Conservation (phyloP, 768 basidiomycete genomes). For the Pisolithus sp. region DNA sequence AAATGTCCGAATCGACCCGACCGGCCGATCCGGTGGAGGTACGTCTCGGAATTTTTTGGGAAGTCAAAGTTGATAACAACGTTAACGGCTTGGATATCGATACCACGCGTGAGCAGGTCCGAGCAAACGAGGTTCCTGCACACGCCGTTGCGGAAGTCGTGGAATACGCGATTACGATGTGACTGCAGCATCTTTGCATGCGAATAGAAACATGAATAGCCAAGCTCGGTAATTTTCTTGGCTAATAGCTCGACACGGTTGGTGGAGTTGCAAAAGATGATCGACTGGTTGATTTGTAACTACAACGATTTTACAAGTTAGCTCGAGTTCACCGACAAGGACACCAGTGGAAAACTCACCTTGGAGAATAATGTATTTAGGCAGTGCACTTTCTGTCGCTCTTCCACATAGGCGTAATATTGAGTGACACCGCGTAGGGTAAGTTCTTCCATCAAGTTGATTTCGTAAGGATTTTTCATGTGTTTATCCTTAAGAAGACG, state of each 20-base stretch:
- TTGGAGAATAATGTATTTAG: slow-evolving; percentile 99
- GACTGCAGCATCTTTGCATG: slow-evolving; percentile 99
- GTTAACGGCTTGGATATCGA: slow-evolving; percentile 99
- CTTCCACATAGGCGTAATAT: slow-evolving; percentile 99
- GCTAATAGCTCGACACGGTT: slow-evolving; percentile 98
- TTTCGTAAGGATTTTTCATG: slow-evolving; percentile 93
- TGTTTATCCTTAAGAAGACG: slow-evolving; percentile 69
- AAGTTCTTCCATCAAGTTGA: slow-evolving; percentile 99
- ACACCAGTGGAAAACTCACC: slow-evolving; percentile 34
- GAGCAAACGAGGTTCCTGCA: slow-evolving; percentile 98
- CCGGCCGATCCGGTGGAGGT: slow-evolving; percentile 96
- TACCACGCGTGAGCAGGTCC: slow-evolving; percentile 96
- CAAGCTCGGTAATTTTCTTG: slow-evolving; percentile 98
- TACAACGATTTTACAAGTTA: slow-evolving; percentile 27
- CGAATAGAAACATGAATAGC: slow-evolving; percentile 99
- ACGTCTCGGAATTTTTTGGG: slow-evolving; percentile 98
- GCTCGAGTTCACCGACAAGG: neutral
- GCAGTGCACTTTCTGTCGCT: slow-evolving; percentile 99
- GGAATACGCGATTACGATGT: slow-evolving; percentile 98
- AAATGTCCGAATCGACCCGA: slow-evolving; percentile 97
- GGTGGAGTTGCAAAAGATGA: slow-evolving; percentile 99
- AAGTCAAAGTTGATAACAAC: slow-evolving; percentile 99
- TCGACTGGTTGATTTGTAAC: slow-evolving; percentile 99
- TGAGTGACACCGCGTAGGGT: slow-evolving; percentile 98
- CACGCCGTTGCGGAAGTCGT: slow-evolving; percentile 97